Evolutionary conservation across 2,329 filamentous ascomycete genomes (phyloP).

Genomic region (Pochonia chlamydosporia): DNA sequence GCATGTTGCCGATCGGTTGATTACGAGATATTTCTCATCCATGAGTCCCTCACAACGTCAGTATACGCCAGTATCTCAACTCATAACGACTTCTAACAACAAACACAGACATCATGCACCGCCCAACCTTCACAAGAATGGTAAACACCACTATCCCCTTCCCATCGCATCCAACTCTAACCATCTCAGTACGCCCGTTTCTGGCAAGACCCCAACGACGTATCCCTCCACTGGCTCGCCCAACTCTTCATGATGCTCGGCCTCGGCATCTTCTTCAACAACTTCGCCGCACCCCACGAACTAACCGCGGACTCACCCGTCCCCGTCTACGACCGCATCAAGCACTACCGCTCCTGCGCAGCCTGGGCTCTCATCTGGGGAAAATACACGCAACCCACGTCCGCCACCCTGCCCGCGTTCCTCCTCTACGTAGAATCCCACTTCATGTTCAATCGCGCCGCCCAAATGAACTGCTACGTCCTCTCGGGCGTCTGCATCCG

Average conservation of each 20-base stretch:
- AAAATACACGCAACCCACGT: constrained; percentile 44
- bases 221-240: constrained; percentile 42
- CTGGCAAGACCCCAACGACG: constrained; percentile 35
- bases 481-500: constrained; percentile 44
- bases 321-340: constrained; percentile 38
- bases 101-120: constrained; percentile 43
- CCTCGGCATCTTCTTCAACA: constrained; percentile 39
- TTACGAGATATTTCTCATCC: constrained; percentile 48
- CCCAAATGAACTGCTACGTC: constrained; percentile 49
- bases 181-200: constrained; percentile 40
- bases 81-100: not conserved
- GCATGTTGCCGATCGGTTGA: constrained; percentile 40
- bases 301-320: constrained; percentile 33
- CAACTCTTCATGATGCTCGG: constrained; percentile 43
- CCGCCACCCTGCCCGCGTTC: constrained; percentile 43
- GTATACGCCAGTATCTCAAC: constrained; percentile 9
- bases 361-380: constrained; percentile 45
- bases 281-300: constrained; percentile 37
- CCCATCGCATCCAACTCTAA: not conserved
- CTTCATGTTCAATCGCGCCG: constrained; percentile 44
- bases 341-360: constrained; percentile 41
- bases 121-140: constrained; percentile 42
- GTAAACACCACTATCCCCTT: constrained; percentile 20
- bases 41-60: constrained; percentile 46
- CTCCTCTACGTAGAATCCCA: constrained; percentile 47